Base-by-base conservation (phyloP, 148 eudicot genomes). In the Suaeda aralocaspica region DNA sequence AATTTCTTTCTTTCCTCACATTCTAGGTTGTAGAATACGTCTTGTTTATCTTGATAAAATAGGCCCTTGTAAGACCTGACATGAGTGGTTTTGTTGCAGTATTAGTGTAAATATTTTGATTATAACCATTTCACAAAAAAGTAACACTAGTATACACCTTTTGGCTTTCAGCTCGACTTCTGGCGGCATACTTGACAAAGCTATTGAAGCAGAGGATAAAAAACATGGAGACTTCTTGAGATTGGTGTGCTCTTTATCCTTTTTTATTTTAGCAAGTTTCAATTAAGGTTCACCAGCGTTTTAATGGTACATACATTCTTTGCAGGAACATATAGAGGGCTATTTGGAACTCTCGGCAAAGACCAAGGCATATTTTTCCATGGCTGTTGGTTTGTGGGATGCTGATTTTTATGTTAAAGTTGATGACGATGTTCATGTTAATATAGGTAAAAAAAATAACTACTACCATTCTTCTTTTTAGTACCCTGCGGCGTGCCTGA, bases 371-470 rank as follows among this genome's bases (percentile, higher is more conserved):
- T 90, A 82, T 76, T 90, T 90, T 63, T 67, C 86, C 29, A 83
- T 86, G 9, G 96, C 92, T 39, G 86, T 86, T 70, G 72, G 84
- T 56, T 61, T 81, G 36, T 88, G 96, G 96, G 96, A 90, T 86
- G 87, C 96, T 8, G 92, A 90, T 78, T 90, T 88, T 76, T 90
- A 86, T 72, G 82, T 90, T 74, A 90, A 90, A 76, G 92, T 88
- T 53, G 96, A 90, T 59, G 96, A 90, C 29, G 97, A 91, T 75
- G 97, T 88, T 66, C 97, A 91, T 71, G 94, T 91, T 33, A 91
- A 91, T 82, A 65, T 88, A 76, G 97, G 93, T 88, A 78, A 68
- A 46, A 14, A 44, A 13, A 12, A 3, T 67, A 3, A 46, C 24
- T 49, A 39, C 21, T 2, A 15, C 52, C 59, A 63, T 57, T 42